phyloP scores from a whole-genome alignment of 2,329 filamentous ascomycete species.

The Trichoderma citrinoviride region DNA sequence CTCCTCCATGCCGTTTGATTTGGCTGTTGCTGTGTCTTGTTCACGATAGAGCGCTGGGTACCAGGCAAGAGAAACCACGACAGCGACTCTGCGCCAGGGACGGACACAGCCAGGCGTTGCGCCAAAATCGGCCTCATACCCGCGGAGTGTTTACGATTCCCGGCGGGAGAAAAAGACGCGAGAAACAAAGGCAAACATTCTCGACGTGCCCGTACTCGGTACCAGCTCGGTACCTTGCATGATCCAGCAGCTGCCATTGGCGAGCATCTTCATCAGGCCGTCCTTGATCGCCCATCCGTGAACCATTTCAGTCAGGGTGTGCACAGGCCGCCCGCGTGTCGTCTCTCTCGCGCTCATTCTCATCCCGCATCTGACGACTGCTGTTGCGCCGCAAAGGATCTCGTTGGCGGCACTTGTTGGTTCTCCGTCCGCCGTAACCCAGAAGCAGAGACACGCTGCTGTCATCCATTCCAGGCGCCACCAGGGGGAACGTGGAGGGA shows the following conservation, averaged over 20 bases:
- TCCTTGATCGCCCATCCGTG: neutral
- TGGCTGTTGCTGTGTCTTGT: neutral
- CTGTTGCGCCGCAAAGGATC: constrained; percentile 6
- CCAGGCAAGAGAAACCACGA: no score
- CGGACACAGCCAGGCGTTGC: neutral
- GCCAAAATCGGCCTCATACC: no score
- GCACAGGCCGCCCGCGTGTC: constrained; percentile 21
- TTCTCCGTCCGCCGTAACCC: neutral
- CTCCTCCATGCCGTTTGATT: neutral
- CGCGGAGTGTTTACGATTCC: neutral
- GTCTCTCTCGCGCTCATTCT: neutral
- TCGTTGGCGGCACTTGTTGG: neutral
- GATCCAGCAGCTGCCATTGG: neutral
- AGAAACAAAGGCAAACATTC: no score
- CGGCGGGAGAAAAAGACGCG: neutral
- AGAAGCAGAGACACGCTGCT: neutral
- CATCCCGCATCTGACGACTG: constrained; percentile 3
- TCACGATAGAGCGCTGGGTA: no score
- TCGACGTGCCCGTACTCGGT: no score
- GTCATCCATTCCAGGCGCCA: constrained; percentile 14
- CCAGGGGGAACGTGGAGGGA: constrained; percentile 12
- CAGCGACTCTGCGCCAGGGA: no score
- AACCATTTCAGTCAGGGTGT: neutral
- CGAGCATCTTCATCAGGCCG: neutral
- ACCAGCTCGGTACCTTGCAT: constrained; percentile 7